A percentile compares a stretch with the other conserved stretches of the same genome.
phyloP scores from a whole-genome alignment of 106 monocot genomes.

The Phalaenopsis aphrodite region DNA sequence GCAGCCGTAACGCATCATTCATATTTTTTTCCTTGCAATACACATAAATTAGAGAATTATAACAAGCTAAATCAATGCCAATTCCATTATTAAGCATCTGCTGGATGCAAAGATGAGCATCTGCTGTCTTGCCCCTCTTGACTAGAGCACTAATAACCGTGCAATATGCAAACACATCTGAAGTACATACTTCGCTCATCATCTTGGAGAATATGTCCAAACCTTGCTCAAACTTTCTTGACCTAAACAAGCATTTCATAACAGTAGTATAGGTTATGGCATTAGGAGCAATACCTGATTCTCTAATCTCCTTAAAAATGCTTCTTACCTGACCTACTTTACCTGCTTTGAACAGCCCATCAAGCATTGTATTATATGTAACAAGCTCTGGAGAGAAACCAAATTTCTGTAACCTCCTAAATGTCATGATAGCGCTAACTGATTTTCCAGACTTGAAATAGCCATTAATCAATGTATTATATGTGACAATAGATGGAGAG shows the following conservation, averaged over 20 bases:
- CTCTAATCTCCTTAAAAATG: constrained; percentile 46
- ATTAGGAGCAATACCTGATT: constrained; percentile 48
- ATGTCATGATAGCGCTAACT: constrained; percentile 41
- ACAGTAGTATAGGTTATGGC: constrained; percentile 70
- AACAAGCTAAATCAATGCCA: constrained; percentile 67
- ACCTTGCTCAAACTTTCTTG: constrained; percentile 53
- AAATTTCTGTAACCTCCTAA: constrained; percentile 36
- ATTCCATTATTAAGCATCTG: constrained; percentile 44
- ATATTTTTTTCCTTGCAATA: constrained; percentile 57
- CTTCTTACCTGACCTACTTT: constrained; percentile 36
- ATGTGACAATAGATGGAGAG: constrained; percentile 46
- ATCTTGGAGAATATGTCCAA: constrained; percentile 46
- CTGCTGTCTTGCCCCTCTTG: constrained; percentile 48
- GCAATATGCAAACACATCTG: constrained; percentile 72
- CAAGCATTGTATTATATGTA: constrained; percentile 69
- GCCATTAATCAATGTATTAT: constrained; percentile 76
- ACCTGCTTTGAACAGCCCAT: constrained; percentile 69
- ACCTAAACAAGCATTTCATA: constrained; percentile 70
- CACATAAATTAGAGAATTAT: constrained; percentile 68
- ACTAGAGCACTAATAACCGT: constrained; percentile 61
- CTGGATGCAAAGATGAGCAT: constrained; percentile 40
- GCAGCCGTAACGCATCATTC: constrained; percentile 39
- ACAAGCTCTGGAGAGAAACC: constrained; percentile 53
- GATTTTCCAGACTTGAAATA: constrained; percentile 64
- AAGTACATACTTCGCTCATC: constrained; percentile 29